These are phyloP conservation scores for Bruguiera parviflora DNA, from an alignment of 345 rosid species.

Conservation along the genomic window DNA sequence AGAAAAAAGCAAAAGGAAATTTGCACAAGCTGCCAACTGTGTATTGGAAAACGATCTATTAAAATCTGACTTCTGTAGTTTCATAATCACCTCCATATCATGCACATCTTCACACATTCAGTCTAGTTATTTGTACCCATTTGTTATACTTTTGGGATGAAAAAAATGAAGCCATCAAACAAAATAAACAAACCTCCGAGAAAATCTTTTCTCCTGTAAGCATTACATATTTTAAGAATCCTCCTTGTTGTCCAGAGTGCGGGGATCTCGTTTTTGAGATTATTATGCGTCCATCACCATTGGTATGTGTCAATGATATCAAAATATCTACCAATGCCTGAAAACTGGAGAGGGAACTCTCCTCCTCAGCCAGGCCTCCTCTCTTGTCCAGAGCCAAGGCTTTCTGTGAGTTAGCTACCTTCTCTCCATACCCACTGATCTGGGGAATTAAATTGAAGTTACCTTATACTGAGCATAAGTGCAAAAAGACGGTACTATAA, in stretches of 20 bases:
- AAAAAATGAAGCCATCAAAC: constrained; percentile 6
- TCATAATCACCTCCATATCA: too few species aligned
- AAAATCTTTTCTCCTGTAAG: constrained; percentile 83
- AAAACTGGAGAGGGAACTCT: constrained; percentile 66
- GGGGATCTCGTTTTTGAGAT: constrained; percentile 54
- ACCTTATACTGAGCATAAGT: constrained; percentile 11
- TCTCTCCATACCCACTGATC: constrained; percentile 82
- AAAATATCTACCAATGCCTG: constrained; percentile 62
- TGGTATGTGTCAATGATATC: constrained; percentile 63
- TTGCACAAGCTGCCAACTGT: background rate
- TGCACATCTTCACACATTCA: too few species aligned
- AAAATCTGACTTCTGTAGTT: background rate
- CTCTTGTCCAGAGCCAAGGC: constrained; percentile 28
- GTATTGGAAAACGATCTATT: background rate
- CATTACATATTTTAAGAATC: constrained; percentile 81
- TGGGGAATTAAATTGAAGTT: constrained; percentile 22
- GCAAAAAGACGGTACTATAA: background rate
- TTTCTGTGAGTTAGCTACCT: constrained; percentile 44
- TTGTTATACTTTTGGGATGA: background rate
- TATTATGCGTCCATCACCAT: constrained; percentile 87
- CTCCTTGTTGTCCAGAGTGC: constrained; percentile 46
- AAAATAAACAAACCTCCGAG: constrained; percentile 58
- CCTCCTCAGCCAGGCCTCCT: constrained; percentile 38
- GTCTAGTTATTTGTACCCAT: background rate
- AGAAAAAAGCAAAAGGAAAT: background rate